Evolutionary conservation across 768 basidiomycete species (phyloP).

Genomic region (Panaeolus papilionaceus): DNA sequence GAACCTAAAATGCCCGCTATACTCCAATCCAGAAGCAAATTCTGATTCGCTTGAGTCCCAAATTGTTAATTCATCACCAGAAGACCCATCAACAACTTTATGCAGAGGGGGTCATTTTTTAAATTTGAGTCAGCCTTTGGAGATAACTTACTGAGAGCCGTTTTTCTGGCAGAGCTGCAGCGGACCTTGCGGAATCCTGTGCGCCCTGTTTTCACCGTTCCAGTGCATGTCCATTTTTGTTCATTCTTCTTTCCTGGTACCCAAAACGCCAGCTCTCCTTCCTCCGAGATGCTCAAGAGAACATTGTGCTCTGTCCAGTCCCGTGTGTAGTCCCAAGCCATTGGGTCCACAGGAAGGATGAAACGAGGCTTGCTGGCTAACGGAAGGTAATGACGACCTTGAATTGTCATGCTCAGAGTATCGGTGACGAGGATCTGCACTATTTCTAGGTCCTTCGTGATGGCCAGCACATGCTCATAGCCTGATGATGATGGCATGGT

Average conservation of each 20-base stretch:
- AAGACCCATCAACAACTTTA: constrained; percentile 63
- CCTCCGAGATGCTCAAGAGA: constrained; percentile 76
- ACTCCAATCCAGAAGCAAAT: constrained; percentile 91
- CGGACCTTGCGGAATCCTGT: constrained; percentile 70
- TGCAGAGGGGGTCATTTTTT: constrained; percentile 9
- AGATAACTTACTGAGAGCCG: constrained; percentile 72
- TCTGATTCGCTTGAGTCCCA: constrained; percentile 97
- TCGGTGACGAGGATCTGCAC: constrained; percentile 57
- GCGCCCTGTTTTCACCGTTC: constrained; percentile 75
- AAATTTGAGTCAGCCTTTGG: constrained; percentile 4
- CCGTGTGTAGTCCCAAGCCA: constrained; percentile 72
- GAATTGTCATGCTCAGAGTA: constrained; percentile 47
- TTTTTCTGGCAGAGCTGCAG: constrained; percentile 93
- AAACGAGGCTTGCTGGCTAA: constrained; percentile 52
- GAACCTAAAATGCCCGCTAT: constrained; percentile 66
- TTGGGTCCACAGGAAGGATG: constrained; percentile 85
- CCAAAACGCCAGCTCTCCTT: constrained; percentile 91
- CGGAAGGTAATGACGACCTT: constrained; percentile 60
- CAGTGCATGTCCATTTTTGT: constrained; percentile 68
- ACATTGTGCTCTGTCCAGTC: constrained; percentile 68
- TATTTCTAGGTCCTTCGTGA: constrained; percentile 66
- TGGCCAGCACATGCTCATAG: constrained; percentile 67
- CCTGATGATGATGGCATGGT: constrained; percentile 61
- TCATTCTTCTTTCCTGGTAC: constrained; percentile 47
- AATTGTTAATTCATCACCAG: constrained; percentile 85